These are phyloP conservation scores for Graphilbum ipis-grandicollis DNA, from an alignment of 2,329 filamentous ascomycete species.

Conservation along the genomic window DNA sequence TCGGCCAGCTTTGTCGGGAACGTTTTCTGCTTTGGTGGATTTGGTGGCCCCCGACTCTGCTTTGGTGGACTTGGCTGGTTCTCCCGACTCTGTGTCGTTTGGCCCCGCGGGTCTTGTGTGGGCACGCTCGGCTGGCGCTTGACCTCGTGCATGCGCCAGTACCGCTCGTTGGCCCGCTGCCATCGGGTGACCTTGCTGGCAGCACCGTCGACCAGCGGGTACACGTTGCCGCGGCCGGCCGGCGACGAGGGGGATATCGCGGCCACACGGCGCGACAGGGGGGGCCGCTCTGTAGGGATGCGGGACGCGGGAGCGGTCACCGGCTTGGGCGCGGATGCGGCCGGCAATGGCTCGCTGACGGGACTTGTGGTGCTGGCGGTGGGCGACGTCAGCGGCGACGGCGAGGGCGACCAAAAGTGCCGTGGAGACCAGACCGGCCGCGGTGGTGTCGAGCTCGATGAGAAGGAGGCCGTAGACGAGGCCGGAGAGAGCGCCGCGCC, in stretches of 20 bases:
- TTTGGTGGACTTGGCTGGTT: no score
- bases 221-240: slow-evolving; percentile 10
- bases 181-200: slow-evolving; percentile 13
- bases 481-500: no score
- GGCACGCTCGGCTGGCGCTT: no score
- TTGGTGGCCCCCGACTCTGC: no score
- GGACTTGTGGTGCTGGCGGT: no score
- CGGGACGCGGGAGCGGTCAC: not conserved
- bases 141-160: not conserved
- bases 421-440: no score
- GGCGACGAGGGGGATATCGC: not conserved
- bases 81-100: not conserved
- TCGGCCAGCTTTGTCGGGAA: no score
- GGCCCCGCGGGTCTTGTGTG: not conserved
- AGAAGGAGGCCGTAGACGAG: no score
- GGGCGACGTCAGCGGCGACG: not conserved
- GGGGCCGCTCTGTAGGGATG: no score
- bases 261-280: no score
- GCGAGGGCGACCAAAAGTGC: not conserved
- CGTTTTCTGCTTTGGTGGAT: no score
- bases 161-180: slow-evolving; percentile 12
- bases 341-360: not conserved
- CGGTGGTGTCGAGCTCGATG: no score
- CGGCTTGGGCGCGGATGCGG: not conserved
- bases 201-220: slow-evolving; percentile 18